Base-by-base conservation (phyloP, 1,284 basidiomycete species). In the Macrocystidia cucumis region DNA sequence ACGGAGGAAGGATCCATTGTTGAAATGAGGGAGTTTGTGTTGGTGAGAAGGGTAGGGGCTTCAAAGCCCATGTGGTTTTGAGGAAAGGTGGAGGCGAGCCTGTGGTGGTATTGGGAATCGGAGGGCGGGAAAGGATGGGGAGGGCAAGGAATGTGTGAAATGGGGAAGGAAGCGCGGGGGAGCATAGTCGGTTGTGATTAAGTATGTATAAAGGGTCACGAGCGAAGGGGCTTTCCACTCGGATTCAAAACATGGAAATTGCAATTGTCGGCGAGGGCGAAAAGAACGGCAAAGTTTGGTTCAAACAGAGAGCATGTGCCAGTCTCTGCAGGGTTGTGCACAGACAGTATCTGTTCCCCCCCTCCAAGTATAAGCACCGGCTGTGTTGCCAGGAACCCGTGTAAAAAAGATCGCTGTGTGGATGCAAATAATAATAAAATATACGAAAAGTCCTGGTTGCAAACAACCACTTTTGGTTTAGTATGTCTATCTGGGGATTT, bases 1-100 rank as follows among this genome's bases (percentile, higher is more conserved):
- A 74, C 63, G 37, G 64, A 52, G 36, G 55, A 54, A 37, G 79
- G 76, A 62, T 84, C 79, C 59, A 78, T 68, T 42, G 65, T 40
- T 30, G 32, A 36, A 40, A 41, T 24, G 44, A 43, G 31, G 47
- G 33, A 26, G 38, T 36, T 32, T 29, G 25, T 36, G 40, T 41
- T 46, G 47, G 44, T 41, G 44, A 41, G 45, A 36, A 42, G 44
- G 45, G 47, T 43, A 34, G 38, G 21, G 25, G 46, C 37, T 40
- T 44, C 42, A 47, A 39, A 42, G 41, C 37, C 37, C 39, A 44
- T 44, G 29, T 18, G 29, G 29, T 30, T 18, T 11, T 32, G 44
- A 45, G 38, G 37, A 29, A 44, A 37, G 38, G 42, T 43, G 39
- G 46, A 41, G 40, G 44, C 22, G 23, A 29, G 25, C 22, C 27